Evolutionary conservation across 2,329 filamentous ascomycete genomes (phyloP).

Genomic region (Ceratocystis colombiana): DNA sequence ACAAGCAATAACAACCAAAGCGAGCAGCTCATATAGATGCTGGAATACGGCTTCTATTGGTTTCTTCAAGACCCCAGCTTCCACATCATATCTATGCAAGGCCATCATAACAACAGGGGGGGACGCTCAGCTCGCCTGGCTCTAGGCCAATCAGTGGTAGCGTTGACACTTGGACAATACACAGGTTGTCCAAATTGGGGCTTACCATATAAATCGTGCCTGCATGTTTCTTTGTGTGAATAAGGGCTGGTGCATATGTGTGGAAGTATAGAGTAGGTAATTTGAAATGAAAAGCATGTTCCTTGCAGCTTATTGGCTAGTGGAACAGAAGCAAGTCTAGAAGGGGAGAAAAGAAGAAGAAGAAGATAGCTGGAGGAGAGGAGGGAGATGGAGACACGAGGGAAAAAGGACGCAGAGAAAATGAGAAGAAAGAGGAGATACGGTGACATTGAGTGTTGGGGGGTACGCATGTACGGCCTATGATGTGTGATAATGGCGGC

Average conservation of each 20-base stretch:
- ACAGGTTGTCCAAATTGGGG: neutral
- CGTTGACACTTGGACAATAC: constrained; percentile 2
- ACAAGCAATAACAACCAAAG: neutral
- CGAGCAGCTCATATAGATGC: neutral
- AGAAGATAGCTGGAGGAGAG: neutral
- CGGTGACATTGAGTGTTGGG: neutral
- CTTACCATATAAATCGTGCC: neutral
- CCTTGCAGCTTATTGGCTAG: neutral
- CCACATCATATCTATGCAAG: neutral
- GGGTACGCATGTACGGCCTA: no score
- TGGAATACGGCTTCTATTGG: neutral
- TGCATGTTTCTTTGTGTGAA: constrained; percentile 1
- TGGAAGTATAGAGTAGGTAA: no score
- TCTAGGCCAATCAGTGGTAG: neutral
- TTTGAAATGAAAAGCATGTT: neutral
- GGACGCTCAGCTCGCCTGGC: neutral
- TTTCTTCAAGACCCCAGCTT: neutral
- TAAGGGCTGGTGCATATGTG: neutral
- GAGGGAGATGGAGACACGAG: neutral
- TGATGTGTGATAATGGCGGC: no score
- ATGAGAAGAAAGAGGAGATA: neutral
- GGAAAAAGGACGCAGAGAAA: neutral
- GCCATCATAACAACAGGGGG: neutral
- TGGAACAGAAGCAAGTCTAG: neutral
- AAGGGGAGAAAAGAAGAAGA: constrained; percentile 1